These are phyloP conservation scores for Umbelopsis vinacea DNA, from an alignment of 192 early-diverging fungal species.

Conservation along the genomic window DNA sequence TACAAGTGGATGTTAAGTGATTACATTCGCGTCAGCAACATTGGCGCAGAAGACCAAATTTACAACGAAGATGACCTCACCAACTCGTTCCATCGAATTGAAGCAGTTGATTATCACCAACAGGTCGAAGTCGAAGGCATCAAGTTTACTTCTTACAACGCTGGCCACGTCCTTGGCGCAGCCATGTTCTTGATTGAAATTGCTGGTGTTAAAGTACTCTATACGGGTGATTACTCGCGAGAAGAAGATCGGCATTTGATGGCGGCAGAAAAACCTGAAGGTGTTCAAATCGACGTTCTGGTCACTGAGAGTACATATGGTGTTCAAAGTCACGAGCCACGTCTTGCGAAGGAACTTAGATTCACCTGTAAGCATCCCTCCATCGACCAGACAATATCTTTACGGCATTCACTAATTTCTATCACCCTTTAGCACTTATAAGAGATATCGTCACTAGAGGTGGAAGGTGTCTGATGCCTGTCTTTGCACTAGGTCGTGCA, in stretches of 20 bases:
- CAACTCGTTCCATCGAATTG: conserved; percentile 84
- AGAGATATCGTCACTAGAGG: conserved; percentile 84
- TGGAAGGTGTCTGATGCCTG: conserved; percentile 93
- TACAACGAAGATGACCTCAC: conserved; percentile 91
- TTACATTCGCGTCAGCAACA: conserved; percentile 88
- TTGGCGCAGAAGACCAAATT: conserved; percentile 77
- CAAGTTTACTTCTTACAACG: conserved; percentile 95
- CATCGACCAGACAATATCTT: too few relatives aligned
- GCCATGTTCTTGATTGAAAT: conserved; percentile 97
- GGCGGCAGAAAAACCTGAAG: conserved; percentile 90
- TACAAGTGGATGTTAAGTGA: conserved; percentile 96
- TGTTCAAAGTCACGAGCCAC: conserved; percentile 93
- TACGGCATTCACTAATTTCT: not conserved
- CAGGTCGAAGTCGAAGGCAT: conserved; percentile 94
- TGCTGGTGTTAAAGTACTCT: conserved; percentile 87
- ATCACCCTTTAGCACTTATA: conserved; percentile 53
- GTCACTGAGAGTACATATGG: conserved; percentile 98
- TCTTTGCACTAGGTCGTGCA: conserved; percentile 96
- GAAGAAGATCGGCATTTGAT: conserved; percentile 99
- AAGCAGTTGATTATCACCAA: conserved; percentile 96
- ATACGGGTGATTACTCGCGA: conserved; percentile 98
- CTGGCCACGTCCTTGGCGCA: conserved; percentile 97
- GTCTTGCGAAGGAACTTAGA: conserved; percentile 87
- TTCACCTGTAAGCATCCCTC: conserved; percentile 68
- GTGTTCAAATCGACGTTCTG: conserved; percentile 84